Base-by-base conservation (phyloP, 2,329 filamentous ascomycete species). In the Fusarium sp. region DNA sequence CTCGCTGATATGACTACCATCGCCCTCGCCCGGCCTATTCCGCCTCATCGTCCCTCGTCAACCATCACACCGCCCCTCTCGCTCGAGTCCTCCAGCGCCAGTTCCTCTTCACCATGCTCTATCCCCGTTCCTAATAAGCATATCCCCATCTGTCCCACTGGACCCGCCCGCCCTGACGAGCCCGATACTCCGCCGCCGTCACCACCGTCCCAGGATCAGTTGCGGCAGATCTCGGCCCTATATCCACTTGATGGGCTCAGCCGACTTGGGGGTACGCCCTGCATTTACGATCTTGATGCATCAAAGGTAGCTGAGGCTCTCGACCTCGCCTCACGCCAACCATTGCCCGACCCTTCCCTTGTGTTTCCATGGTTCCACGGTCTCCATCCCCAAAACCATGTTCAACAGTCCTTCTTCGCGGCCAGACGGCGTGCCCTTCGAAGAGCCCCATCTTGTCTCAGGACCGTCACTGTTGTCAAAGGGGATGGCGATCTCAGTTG, bases 321-420 rank as follows among this genome's bases (percentile, higher is more conserved):
- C 36, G 90, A 97, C 70, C 89, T 95, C 75, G 84, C 90, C 63
- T 89, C 95, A 4, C 88, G 90, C 3, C 94, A 97, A 76, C 92
- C 94, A 2, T 85, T 98, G 27, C 95, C 96, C 7, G 90, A 95
- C 60, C 90, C 96, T 0, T 89, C 91, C n/a, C 87, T 90, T 65
- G 93, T 98, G 66, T 99, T 98, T 76, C 96, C 96, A 3, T 99
- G 96, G 96, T 86, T 98, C 27, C 96, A 99, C 82, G 96, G 96
- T 27, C 83, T 98, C 41, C 95, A 98, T 76, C 91, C 93, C 1
- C 89, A 92, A 66, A 99, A 99, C 77, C 90, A 94, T 65, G 88
- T 97, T 57, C 96, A 99, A 77, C 88, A 96, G 66, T 89, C 92
- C 7, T 98, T 98, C 83, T 98, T 99, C 79, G 90, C 91, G 54